Percentiles rank a stretch among this genome's conserved stretches.
These are phyloP conservation scores for Chenopodium quinoa DNA, from an alignment of 148 eudicot genomes.

Conservation along the genomic window DNA sequence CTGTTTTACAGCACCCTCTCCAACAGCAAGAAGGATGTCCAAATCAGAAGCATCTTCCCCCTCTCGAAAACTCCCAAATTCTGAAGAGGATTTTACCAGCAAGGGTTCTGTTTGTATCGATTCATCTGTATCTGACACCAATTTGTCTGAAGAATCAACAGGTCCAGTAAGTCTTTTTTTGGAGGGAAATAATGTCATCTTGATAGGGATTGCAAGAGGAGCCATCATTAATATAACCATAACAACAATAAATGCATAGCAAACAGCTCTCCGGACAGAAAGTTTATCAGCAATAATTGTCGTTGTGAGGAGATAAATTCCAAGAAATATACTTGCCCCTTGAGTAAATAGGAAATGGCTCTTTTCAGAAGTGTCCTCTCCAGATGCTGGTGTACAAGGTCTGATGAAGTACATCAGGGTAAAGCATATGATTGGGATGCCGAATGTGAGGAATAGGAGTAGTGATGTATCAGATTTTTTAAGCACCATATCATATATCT, in stretches of 20 bases:
- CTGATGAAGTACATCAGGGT: constrained; percentile 71
- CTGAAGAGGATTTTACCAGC: constrained; percentile 22
- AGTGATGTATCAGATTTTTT: constrained; percentile 53
- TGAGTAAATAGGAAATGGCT: constrained; percentile 75
- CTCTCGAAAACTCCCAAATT: constrained; percentile 44
- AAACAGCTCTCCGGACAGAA: constrained; percentile 39
- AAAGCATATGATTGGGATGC: constrained; percentile 66
- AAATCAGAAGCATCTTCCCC: constrained; percentile 54
- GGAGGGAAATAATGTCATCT: constrained; percentile 83
- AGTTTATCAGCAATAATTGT: constrained; percentile 42
- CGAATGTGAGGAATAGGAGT: constrained; percentile 57
- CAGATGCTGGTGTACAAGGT: constrained; percentile 79
- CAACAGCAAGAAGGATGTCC: constrained; percentile 67
- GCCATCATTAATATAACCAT: constrained; percentile 77
- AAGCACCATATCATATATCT: constrained; percentile 56
- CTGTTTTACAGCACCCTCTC: constrained; percentile 84
- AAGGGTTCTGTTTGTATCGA: constrained; percentile 27
- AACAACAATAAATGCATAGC: constrained; percentile 50
- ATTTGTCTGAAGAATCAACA: constrained; percentile 39
- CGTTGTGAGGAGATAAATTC: constrained; percentile 62
- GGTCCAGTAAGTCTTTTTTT: constrained; percentile 27
- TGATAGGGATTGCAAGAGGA: constrained; percentile 79
- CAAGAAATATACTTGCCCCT: constrained; percentile 60
- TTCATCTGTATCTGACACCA: constrained; percentile 30
- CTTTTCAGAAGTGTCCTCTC: constrained; percentile 61